Percentiles rank a stretch among this genome's conserved stretches.
Conservation (phyloP, 192 early-diverging fungal species). For the Funneliformis mosseae region DNA sequence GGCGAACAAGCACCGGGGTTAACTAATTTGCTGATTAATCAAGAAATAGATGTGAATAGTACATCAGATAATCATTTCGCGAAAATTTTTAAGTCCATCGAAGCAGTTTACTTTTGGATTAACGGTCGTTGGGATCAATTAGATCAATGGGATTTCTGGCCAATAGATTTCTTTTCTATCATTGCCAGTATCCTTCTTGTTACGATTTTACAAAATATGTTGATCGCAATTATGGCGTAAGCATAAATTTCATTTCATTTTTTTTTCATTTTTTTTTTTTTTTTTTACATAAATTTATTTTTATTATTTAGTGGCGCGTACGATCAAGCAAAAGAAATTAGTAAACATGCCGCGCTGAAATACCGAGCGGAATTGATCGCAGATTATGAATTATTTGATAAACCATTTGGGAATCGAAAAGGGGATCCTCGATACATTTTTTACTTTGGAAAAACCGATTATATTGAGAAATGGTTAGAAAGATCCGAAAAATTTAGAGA, state of each 20-base stretch:
- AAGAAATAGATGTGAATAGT: no score
- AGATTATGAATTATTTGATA: background rate
- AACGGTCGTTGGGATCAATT: background rate
- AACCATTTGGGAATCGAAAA: background rate
- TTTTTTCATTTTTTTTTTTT: background rate
- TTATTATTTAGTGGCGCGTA: background rate
- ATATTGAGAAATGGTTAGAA: background rate
- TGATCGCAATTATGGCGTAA: constrained; percentile 20
- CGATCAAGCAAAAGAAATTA: background rate
- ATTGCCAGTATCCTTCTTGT: background rate
- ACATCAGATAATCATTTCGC: background rate
- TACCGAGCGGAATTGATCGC: background rate
- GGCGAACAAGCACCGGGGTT: no score
- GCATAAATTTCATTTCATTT: background rate
- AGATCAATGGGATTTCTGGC: background rate
- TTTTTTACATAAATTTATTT: background rate
- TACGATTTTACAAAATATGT: constrained; percentile 4
- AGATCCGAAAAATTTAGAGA: no score
- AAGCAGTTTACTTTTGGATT: constrained; percentile 20
- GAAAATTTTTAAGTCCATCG: background rate
- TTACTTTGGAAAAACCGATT: background rate
- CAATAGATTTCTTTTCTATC: background rate
- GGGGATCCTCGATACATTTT: background rate
- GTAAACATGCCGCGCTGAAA: background rate
- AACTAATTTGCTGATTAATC: no score